Evolutionary conservation across 192 early-diverging fungal species (phyloP).

Genomic region (Allomyces macrogynus): DNA sequence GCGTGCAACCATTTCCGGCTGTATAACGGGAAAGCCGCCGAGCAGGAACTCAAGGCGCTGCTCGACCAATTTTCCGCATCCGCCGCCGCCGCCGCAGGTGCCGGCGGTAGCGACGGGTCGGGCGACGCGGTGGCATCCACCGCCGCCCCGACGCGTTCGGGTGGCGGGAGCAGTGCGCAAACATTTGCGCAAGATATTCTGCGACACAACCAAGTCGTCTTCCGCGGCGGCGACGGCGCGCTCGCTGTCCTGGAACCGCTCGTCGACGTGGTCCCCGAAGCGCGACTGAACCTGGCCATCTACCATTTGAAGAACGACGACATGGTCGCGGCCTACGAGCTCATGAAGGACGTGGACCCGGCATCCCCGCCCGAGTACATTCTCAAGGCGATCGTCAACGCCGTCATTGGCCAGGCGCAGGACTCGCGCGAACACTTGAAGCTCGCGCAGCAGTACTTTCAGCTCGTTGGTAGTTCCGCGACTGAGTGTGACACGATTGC

Average conservation of each 20-base stretch:
- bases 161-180: neutral
- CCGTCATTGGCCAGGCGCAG: slow-evolving; percentile 34
- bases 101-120: neutral
- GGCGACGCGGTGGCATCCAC: too few relatives aligned
- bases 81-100: neutral
- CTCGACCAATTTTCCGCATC: slow-evolving; percentile 18
- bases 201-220: slow-evolving; percentile 20
- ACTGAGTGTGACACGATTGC: slow-evolving; percentile 43
- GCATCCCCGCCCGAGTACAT: slow-evolving; percentile 38
- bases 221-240: slow-evolving; percentile 32
- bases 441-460: slow-evolving; percentile 42
- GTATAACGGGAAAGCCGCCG: slow-evolving; percentile 42
- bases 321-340: slow-evolving; percentile 28
- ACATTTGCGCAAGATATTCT: neutral
- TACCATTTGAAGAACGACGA: slow-evolving; percentile 35
- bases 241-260: slow-evolving; percentile 31
- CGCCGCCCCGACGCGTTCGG: neutral
- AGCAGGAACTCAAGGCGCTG: slow-evolving; percentile 27
- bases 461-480: slow-evolving; percentile 34
- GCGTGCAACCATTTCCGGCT: slow-evolving; percentile 41
- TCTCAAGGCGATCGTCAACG: slow-evolving; percentile 40
- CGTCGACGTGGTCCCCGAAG: slow-evolving; percentile 37
- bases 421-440: slow-evolving; percentile 40
- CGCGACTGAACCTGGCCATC: slow-evolving; percentile 35
- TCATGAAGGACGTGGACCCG: slow-evolving; percentile 45